Base-by-base conservation (phyloP, 257 asterid species). In the Primulina tabacum region DNA sequence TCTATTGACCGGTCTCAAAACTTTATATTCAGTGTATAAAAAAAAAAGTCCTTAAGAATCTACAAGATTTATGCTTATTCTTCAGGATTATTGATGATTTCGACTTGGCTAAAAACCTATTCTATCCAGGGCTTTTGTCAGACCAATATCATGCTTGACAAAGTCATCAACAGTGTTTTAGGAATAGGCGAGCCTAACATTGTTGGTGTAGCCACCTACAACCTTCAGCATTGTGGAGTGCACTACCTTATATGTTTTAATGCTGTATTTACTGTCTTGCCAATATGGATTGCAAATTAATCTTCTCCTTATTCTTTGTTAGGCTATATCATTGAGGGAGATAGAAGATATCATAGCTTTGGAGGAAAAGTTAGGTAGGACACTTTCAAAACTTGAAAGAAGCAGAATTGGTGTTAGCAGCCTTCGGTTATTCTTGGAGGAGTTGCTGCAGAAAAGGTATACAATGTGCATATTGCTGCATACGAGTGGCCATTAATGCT, bases 351-450 rank as follows among this genome's bases (percentile, higher is more conserved):
- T 78, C 64, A 67, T 85, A 43, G 93, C 96, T 30, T 82, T 92
- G 77, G 96, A 90, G 86, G 98, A 92, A 81, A 92, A 90, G 87
- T 75, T 92, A 81, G 93, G 98, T 37, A 85, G 98, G 80, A 65
- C 88, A 50, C 98, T 92, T 80, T 84, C 96, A 62, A 80, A 83
- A 74, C 94, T 82, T 75, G 98, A 92, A 83, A 84, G 82, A 73
- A 88, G 89, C 83, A 88, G 97, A 75, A 87, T 90, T 77, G 98
- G 98, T 72, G 84, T 92, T 73, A 87, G 96, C 84, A 92, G 95
- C 81, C 97, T 92, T 69, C 86, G 90, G 91, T 76, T 81, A 74
- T 92, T 92, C 79, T 75, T 92, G 87, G 98, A 92, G 88, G 97
- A 88, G 77, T 88, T 92, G 84, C 87, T 92, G 73, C 90, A 82